Percentiles rank a stretch among this genome's conserved stretches.
Conservation (phyloP, 2,329 filamentous ascomycete genomes). For the Fusarium buharicum region DNA sequence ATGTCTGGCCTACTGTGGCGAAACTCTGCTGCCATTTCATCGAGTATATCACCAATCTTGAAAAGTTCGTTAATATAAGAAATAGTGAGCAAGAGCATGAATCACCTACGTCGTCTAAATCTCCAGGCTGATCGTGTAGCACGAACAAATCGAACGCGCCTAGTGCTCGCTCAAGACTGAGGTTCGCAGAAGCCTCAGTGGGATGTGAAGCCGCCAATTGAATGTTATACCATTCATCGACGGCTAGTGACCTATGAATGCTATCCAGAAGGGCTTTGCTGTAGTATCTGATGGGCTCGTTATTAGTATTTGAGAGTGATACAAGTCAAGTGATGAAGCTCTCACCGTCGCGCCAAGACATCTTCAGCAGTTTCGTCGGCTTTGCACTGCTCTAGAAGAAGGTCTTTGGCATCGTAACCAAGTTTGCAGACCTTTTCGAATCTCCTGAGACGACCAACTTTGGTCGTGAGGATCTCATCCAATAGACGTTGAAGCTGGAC, state of each 20-base stretch:
- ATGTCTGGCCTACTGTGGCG: conserved; percentile 63
- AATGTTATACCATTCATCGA: conserved; percentile 76
- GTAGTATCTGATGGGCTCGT: conserved; percentile 68
- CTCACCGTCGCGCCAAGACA: conserved; percentile 76
- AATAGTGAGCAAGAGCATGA: neutral
- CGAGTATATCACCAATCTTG: conserved; percentile 72
- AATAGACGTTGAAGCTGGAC: conserved; percentile 64
- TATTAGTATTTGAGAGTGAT: conserved; percentile 6
- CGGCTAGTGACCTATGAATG: conserved; percentile 82
- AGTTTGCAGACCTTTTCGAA: conserved; percentile 76
- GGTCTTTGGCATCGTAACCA: conserved; percentile 91
- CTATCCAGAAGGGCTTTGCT: conserved; percentile 78
- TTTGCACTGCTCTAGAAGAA: conserved; percentile 73
- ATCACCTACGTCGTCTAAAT: conserved; percentile 73
- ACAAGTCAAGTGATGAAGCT: conserved; percentile 48
- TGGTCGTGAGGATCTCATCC: conserved; percentile 75
- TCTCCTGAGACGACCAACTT: conserved; percentile 74
- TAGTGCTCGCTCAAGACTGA: conserved; percentile 74
- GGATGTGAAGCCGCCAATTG: conserved; percentile 33
- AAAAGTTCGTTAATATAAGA: conserved; percentile 17
- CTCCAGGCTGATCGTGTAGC: conserved; percentile 75
- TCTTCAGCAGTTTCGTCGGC: conserved; percentile 72
- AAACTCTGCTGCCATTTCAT: conserved; percentile 70
- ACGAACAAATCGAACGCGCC: conserved; percentile 92
- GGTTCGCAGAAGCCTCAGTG: conserved; percentile 52